A percentile compares a stretch with the other conserved stretches of the same genome.
Evolutionary conservation across 176 grass and related monocot genomes (phyloP).

Genomic region (Aegilops speltoides): DNA sequence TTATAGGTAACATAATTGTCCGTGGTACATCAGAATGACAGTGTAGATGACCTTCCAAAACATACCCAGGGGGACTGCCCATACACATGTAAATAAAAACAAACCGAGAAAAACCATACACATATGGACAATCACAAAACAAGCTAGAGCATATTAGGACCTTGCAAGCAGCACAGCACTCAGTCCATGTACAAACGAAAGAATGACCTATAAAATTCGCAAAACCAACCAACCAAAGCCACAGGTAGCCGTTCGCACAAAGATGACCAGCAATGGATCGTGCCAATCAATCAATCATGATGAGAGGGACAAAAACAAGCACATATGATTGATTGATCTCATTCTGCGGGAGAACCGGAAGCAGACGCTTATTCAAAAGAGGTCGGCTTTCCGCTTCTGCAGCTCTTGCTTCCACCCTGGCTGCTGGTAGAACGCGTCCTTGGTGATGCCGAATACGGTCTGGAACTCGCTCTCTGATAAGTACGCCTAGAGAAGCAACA

Average conservation of each 20-base stretch:
- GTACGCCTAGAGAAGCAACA: slow-evolving; percentile 63
- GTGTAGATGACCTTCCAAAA: slow-evolving; percentile 32
- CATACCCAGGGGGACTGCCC: slow-evolving; percentile 12
- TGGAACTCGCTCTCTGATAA: slow-evolving; percentile 81
- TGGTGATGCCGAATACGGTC: slow-evolving; percentile 67
- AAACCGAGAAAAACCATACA: slow-evolving; percentile 44
- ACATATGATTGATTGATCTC: slow-evolving; percentile 3
- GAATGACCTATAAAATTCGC: slow-evolving; percentile 65
- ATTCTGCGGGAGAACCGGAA: slow-evolving; percentile 14
- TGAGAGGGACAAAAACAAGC: not conserved
- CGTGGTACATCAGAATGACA: slow-evolving; percentile 27
- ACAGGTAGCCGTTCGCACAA: slow-evolving; percentile 34
- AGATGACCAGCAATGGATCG: slow-evolving; percentile 20
- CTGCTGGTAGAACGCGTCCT: slow-evolving; percentile 78
- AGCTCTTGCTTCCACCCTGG: slow-evolving; percentile 98
- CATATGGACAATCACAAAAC: slow-evolving; percentile 50
- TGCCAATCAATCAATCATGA: slow-evolving; percentile 35
- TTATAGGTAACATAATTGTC: slow-evolving; percentile 5
- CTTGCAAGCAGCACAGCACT: slow-evolving; percentile 44
- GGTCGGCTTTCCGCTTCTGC: slow-evolving; percentile 80
- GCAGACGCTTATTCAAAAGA: slow-evolving; percentile 54
- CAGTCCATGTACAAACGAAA: slow-evolving; percentile 77
- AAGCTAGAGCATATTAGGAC: slow-evolving; percentile 38
- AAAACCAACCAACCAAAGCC: slow-evolving; percentile 38
- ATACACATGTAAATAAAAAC: slow-evolving; percentile 19